These are phyloP conservation scores for Yamagishiella unicocca DNA, from an alignment of 139 green algal genomes.

Conservation along the genomic window DNA sequence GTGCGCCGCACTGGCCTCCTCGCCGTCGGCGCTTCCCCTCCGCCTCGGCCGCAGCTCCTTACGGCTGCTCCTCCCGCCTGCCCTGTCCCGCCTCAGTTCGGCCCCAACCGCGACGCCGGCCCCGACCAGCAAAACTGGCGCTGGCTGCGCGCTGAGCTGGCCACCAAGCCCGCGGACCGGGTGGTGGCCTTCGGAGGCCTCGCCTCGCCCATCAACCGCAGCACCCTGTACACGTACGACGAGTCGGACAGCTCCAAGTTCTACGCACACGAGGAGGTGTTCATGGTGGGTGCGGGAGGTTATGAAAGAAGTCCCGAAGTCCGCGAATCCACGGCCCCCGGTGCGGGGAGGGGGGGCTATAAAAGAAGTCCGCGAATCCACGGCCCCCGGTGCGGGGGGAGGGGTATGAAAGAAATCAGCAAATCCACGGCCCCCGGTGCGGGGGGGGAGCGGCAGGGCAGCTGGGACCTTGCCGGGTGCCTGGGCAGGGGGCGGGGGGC, in stretches of 20 bases:
- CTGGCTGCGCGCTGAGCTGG: conserved; percentile 41
- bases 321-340: too few species aligned
- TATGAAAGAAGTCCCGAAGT: too few species aligned
- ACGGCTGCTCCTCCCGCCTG: not conserved
- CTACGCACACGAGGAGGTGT: conserved; percentile 38
- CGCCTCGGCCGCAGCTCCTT: too few species aligned
- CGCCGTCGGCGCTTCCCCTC: too few species aligned
- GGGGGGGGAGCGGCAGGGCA: too few species aligned
- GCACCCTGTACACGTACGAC: conserved; percentile 17
- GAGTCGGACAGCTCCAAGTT: not conserved
- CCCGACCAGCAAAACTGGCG: not conserved
- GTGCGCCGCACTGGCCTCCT: too few species aligned
- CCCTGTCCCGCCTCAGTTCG: conserved; percentile 5
- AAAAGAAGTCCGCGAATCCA: too few species aligned
- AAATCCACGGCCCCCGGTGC: too few species aligned
- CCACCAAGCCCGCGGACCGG: not conserved
- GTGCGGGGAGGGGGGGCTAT: too few species aligned
- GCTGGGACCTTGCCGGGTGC: too few species aligned
- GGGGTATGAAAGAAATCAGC: too few species aligned
- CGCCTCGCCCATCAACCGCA: not conserved
- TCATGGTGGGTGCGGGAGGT: conserved; percentile 32
- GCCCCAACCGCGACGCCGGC: conserved; percentile 15
- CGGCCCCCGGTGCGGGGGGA: not conserved
- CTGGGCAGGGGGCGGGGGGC: too few species aligned
- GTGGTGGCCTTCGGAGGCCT: not conserved